Conservation (phyloP, 805 yeast genomes). For the Metschnikowia chrysomelidarum region DNA sequence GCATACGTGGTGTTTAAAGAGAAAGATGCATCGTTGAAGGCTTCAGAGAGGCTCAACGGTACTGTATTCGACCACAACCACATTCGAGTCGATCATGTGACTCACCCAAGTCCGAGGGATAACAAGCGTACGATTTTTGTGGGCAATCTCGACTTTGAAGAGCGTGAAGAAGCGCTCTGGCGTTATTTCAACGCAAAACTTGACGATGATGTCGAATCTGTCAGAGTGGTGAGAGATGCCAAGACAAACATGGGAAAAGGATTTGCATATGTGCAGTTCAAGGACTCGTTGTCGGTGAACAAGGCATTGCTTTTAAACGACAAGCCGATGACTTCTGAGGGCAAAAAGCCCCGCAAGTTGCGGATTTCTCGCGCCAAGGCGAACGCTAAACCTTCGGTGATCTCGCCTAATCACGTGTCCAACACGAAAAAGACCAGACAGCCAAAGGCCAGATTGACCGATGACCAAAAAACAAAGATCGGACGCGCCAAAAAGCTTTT, state of each 20-base stretch:
- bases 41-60: slow-evolving; percentile 59
- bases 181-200: slow-evolving; percentile 57
- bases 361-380: slow-evolving; percentile 65
- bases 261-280: slow-evolving; percentile 92
- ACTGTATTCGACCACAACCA: slow-evolving; percentile 68
- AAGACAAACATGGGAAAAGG: slow-evolving; percentile 97
- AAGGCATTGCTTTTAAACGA: slow-evolving; percentile 79
- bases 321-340: slow-evolving; percentile 44
- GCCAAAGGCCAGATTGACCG: slow-evolving; percentile 43
- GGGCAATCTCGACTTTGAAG: slow-evolving; percentile 93
- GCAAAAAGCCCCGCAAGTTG: slow-evolving; percentile 53
- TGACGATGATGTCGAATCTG: slow-evolving; percentile 68
- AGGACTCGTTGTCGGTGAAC: slow-evolving; percentile 66
- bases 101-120: slow-evolving; percentile 86
- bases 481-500: slow-evolving; percentile 77
- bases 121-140: slow-evolving; percentile 82
- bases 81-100: slow-evolving; percentile 86
- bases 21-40: slow-evolving; percentile 47
- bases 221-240: slow-evolving; percentile 86
- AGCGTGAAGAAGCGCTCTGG: slow-evolving; percentile 88
- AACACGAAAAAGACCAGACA: slow-evolving; percentile 27
- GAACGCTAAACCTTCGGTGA: slow-evolving; percentile 38
- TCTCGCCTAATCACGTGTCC: slow-evolving; percentile 45
- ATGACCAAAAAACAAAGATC: slow-evolving; percentile 67
- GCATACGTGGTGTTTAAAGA: slow-evolving; percentile 80